A percentile compares a stretch with the other conserved stretches of the same genome.
Conservation (phyloP, 176 grass and related monocot genomes). For the Panicum miliaceum region DNA sequence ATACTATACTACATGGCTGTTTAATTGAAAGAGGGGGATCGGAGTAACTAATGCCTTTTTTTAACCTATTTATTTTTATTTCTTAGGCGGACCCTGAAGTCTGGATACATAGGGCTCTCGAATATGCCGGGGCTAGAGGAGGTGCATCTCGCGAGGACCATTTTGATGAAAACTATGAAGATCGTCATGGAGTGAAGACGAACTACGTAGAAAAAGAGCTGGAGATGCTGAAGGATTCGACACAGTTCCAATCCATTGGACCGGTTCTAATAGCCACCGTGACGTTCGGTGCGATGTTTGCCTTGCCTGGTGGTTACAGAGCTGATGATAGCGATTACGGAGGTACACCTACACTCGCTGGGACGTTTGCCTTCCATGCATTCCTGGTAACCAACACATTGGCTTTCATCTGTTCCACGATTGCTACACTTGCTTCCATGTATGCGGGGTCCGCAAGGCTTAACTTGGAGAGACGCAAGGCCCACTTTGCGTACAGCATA, state of each 20-base stretch:
- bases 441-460: neutral
- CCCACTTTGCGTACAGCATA: neutral
- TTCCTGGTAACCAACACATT: neutral
- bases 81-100: neutral
- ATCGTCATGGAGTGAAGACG: neutral
- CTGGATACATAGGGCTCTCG: neutral
- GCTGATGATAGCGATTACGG: neutral
- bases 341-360: neutral
- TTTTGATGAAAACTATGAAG: neutral
- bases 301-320: neutral
- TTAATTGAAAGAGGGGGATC: too few species aligned
- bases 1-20: too few species aligned
- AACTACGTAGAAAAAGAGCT: neutral
- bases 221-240: neutral
- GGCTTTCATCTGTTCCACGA: neutral
- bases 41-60: too few species aligned
- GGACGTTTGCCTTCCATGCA: neutral
- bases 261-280: neutral
- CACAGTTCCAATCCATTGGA: neutral
- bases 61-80: too few species aligned
- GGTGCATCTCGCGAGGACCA: neutral
- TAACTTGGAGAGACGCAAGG: neutral
- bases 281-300: neutral
- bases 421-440: neutral
- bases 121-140: neutral